phyloP scores from a whole-genome alignment of 768 basidiomycete genomes.

The Dioszegia crocea region DNA sequence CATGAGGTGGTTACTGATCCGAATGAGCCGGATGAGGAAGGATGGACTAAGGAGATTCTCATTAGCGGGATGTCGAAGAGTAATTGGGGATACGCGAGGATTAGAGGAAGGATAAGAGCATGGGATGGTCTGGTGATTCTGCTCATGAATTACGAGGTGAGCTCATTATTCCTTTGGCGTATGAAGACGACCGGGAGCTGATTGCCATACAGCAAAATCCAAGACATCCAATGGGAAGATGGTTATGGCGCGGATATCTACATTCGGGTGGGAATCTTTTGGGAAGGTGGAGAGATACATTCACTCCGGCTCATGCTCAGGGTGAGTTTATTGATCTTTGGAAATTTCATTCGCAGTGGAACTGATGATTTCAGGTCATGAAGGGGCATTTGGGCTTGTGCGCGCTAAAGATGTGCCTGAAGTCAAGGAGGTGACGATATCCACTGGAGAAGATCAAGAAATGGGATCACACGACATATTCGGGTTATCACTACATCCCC shows the following conservation, averaged over 20 bases:
- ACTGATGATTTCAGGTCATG: slow-evolving; percentile 24
- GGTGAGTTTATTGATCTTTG: background rate
- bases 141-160: slow-evolving; percentile 29
- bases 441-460: too few relatives aligned
- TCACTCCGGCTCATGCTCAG: slow-evolving; percentile 40
- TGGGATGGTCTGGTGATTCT: slow-evolving; percentile 48
- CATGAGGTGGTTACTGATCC: slow-evolving; percentile 31
- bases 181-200: too few relatives aligned
- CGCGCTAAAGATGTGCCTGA: too few relatives aligned
- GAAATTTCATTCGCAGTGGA: background rate
- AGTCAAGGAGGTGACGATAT: too few relatives aligned
- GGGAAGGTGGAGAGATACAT: slow-evolving; percentile 49
- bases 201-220: background rate
- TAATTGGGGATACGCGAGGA: slow-evolving; percentile 38
- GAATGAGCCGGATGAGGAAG: slow-evolving; percentile 32
- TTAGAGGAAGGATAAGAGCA: slow-evolving; percentile 40
- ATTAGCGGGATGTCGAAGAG: slow-evolving; percentile 35
- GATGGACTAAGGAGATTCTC: slow-evolving; percentile 49
- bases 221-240: slow-evolving; percentile 35
- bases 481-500: too few relatives aligned
- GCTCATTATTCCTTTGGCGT: slow-evolving; percentile 4
- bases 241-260: slow-evolving; percentile 47
- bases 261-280: slow-evolving; percentile 46
- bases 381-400: slow-evolving; percentile 40
- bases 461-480: too few relatives aligned